Base-by-base conservation (phyloP, 2,329 filamentous ascomycete species). In the Harringtonia aguacate region DNA sequence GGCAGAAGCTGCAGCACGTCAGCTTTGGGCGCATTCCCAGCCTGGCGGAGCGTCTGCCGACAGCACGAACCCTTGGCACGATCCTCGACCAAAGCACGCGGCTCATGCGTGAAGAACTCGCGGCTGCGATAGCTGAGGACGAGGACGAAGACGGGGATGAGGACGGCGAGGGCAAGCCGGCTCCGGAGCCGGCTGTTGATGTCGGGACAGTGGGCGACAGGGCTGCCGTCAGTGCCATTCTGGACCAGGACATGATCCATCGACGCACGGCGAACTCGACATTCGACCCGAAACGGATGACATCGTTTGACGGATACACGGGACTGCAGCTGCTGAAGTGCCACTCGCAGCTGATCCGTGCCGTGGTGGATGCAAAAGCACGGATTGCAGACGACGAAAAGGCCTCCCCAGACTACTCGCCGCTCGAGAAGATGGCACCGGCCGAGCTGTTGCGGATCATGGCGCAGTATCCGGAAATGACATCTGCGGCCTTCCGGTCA, bases 241-340 rank as follows among this genome's bases (percentile, higher is more conserved):
- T 85, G 75, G 79, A 84, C 2, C 80, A 85, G 57, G 81, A 84
- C 56, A 82, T 85, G 76, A 75, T 72, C 53, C 79, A 79, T 53
- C 84, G 84, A 68, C 45, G 55, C 37, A 56, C 59, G 46, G 61
- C 65, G 49, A 59, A 65, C 49, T 65, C 84, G 61, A 68, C 70
- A 36, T 87, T 86, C 61, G 77, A 85, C 62, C 75, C 85, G 60
- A 73, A 79, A 41, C 70, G 75, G 40, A 86, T 87, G 82, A 80
- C 75, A 1, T 81, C 78, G 4, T 84, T 84, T 49, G 80, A 85
- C 58, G 80, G 80, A 21, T 81, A 85, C 57, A 86, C 82, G 0
- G 83, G 82, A 2, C 79, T 81, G 14, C 84, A 84, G 57, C 69
- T 86, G 18, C 81, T 86, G 63, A 84, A 85, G 54, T 77, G 79